Percentiles rank a stretch among this genome's conserved stretches.
These are phyloP conservation scores for Allantophomopsis cytisporea DNA, from an alignment of 2,329 filamentous ascomycete genomes.

Conservation along the genomic window DNA sequence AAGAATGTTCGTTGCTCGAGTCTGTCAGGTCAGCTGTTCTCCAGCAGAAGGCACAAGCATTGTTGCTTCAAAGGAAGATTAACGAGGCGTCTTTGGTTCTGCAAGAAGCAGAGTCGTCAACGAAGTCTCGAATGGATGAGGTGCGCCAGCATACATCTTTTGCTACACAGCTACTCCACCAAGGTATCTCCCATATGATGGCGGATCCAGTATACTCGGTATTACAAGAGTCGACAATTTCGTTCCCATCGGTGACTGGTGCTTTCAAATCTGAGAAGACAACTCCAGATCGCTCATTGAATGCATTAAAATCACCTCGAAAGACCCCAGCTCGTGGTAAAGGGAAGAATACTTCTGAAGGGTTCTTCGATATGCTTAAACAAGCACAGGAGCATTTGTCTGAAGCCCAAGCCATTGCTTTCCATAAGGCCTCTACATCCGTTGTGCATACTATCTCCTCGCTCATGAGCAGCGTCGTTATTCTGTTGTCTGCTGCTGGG, in stretches of 20 bases:
- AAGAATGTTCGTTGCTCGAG: conserved; percentile 20
- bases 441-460: conserved; percentile 49
- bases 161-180: conserved; percentile 53
- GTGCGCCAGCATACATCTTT: conserved; percentile 42
- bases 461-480: conserved; percentile 49
- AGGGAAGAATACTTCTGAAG: neutral
- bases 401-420: conserved; percentile 37
- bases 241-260: conserved; percentile 53
- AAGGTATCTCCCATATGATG: conserved; percentile 60
- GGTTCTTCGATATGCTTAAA: conserved; percentile 30
- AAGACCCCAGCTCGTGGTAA: too few species aligned
- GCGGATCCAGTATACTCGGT: conserved; percentile 78
- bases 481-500: conserved; percentile 50
- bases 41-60: conserved; percentile 32
- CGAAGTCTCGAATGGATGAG: conserved; percentile 22
- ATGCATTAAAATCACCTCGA: too few species aligned
- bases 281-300: too few species aligned
- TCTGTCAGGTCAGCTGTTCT: conserved; percentile 32
- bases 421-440: conserved; percentile 36
- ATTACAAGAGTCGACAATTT: conserved; percentile 84
- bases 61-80: conserved; percentile 34
- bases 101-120: conserved; percentile 29
- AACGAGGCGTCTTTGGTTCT: conserved; percentile 41
- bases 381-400: conserved; percentile 53
- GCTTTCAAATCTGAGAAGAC: too few species aligned